Conservation (phyloP, 192 early-diverging fungal genomes). For the Haplosporangium gracile region DNA sequence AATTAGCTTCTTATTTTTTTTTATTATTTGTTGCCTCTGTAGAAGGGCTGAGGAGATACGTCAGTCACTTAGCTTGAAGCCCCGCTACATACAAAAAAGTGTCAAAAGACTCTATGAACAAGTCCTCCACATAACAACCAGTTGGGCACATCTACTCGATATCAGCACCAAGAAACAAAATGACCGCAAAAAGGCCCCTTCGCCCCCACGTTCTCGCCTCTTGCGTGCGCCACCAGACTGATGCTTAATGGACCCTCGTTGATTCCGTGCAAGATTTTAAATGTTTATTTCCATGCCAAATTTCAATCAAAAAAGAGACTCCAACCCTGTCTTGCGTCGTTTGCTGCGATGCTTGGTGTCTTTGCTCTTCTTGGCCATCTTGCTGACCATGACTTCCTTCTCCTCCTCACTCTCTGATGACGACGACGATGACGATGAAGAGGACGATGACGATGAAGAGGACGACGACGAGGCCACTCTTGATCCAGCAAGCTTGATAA, state of each 20-base stretch:
- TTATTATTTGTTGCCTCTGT: no score
- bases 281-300: neutral
- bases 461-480: neutral
- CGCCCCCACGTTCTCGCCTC: neutral
- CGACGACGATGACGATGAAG: no score
- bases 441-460: neutral
- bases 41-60: no score
- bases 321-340: neutral
- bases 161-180: neutral
- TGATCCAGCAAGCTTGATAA: neutral
- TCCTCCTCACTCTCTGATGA: no score
- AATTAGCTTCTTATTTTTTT: no score
- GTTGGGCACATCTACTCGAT: no score
- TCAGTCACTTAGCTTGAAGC: no score
- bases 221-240: neutral
- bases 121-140: no score
- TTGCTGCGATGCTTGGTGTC: constrained; percentile 7
- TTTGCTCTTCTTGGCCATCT: neutral
- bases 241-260: neutral
- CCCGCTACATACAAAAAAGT: neutral
- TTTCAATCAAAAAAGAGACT: neutral
- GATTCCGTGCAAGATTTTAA: neutral
- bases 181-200: neutral
- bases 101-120: no score
- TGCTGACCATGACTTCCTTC: no score